Conservation (phyloP, 192 early-diverging fungal genomes). For the Haplosporangium gracile region DNA sequence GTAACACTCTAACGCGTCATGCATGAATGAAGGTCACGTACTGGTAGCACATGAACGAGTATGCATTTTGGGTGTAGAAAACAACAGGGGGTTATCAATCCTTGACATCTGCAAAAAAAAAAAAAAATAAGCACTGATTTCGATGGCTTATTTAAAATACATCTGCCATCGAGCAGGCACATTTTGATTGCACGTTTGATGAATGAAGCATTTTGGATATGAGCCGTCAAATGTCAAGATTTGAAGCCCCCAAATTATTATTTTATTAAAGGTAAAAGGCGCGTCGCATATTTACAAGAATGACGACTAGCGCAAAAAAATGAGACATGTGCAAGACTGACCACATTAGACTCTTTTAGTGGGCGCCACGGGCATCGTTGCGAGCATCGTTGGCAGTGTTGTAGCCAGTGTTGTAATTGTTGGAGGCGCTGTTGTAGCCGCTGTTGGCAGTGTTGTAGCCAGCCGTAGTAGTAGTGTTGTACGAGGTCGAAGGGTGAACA, state of each 20-base stretch:
- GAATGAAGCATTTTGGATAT: no score
- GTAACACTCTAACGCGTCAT: neutral
- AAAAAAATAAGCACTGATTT: no score
- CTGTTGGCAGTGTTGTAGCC: neutral
- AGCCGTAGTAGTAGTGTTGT: slow-evolving; percentile 11
- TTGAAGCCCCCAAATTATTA: no score
- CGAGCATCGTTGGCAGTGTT: slow-evolving; percentile 4
- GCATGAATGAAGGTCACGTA: neutral
- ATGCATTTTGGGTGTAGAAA: neutral
- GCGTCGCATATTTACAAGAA: neutral
- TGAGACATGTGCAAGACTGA: neutral
- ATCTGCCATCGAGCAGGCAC: no score
- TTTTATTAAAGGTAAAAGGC: neutral
- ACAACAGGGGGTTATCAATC: no score
- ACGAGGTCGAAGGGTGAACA: no score
- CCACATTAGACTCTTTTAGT: neutral
- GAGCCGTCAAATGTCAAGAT: no score
- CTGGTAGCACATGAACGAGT: no score
- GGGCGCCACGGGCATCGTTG: neutral
- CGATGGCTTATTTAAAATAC: no score
- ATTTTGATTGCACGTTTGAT: no score
- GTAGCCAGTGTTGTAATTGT: slow-evolving; percentile 11
- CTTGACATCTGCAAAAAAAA: no score
- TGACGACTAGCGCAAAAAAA: neutral
- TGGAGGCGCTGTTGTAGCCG: slow-evolving; percentile 1